These are phyloP conservation scores for Sonneratia caseolaris DNA, from an alignment of 345 rosid species.

Conservation along the genomic window DNA sequence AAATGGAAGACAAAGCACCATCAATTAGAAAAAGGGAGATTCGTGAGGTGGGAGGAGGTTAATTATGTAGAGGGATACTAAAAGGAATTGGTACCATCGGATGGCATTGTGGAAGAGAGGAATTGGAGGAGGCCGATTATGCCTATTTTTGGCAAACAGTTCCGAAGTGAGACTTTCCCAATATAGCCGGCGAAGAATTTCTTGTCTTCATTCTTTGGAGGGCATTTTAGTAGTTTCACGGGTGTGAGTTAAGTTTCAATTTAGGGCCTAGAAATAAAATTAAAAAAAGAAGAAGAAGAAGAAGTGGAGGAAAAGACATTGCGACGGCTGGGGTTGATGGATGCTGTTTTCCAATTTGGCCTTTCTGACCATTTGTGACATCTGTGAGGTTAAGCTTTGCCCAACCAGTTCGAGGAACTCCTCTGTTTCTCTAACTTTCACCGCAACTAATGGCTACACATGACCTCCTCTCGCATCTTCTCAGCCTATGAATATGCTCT, in stretches of 20 bases:
- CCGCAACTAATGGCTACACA: too few relatives aligned
- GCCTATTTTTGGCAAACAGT: background rate
- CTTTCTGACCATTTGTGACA: background rate
- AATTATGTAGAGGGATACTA: background rate
- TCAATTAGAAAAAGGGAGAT: background rate
- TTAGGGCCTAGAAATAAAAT: background rate
- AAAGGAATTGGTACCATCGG: background rate
- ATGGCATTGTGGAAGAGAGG: conserved; percentile 22
- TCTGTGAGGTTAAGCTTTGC: background rate
- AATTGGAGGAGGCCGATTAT: conserved; percentile 9
- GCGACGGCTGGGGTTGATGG: background rate
- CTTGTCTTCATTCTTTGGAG: background rate
- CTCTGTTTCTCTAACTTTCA: too few relatives aligned
- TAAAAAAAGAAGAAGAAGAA: background rate
- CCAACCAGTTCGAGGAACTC: too few relatives aligned
- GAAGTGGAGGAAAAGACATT: background rate
- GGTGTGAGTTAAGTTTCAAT: background rate
- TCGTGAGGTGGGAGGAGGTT: background rate
- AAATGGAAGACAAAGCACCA: background rate
- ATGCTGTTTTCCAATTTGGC: background rate
- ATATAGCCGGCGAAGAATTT: background rate
- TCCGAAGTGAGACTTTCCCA: background rate
- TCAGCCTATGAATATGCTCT: too few relatives aligned
- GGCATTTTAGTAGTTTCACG: background rate
- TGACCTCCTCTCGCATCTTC: too few relatives aligned